Percentiles rank a stretch among this genome's conserved stretches.
Conservation (phyloP, 2,329 filamentous ascomycete genomes). For the Botrytis deweyae region DNA sequence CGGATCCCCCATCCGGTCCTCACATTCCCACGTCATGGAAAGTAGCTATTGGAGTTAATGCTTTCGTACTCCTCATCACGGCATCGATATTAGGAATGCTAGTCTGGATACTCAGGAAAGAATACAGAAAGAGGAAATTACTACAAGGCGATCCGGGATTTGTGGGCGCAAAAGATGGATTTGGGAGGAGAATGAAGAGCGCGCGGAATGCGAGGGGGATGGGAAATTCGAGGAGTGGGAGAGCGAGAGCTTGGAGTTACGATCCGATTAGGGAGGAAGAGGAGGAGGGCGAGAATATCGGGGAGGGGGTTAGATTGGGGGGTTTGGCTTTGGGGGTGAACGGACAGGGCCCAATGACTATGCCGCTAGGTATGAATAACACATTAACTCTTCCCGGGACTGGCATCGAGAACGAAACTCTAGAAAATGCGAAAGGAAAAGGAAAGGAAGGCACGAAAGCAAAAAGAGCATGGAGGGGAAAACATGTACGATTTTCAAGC, state of each 20-base stretch:
- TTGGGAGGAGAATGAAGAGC: slow-evolving; percentile 21
- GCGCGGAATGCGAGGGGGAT: slow-evolving; percentile 2
- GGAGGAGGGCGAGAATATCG: neutral
- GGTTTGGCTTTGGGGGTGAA: neutral
- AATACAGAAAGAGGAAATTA: slow-evolving; percentile 16
- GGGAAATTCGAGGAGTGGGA: neutral
- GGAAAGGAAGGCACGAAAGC: neutral
- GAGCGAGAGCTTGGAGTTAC: slow-evolving; percentile 19
- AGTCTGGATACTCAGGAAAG: slow-evolving; percentile 14
- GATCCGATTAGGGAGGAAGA: slow-evolving; percentile 19
- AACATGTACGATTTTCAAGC: slow-evolving; percentile 18
- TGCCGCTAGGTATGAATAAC: neutral
- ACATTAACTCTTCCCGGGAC: neutral
- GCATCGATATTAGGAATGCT: slow-evolving; percentile 19
- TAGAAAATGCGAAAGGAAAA: neutral
- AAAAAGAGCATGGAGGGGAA: slow-evolving; percentile 13
- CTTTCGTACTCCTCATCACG: slow-evolving; percentile 21
- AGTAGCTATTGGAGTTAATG: slow-evolving; percentile 19
- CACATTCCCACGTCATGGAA: slow-evolving; percentile 21
- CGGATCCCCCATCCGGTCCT: neutral
- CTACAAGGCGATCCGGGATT: slow-evolving; percentile 2
- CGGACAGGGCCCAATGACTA: neutral
- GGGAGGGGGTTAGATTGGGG: slow-evolving; percentile 6
- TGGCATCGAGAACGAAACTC: neutral
- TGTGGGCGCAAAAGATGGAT: slow-evolving; percentile 18